Evolutionary conservation across 208 protist species (phyloP).

Genomic region (Leishmania mexicana): DNA sequence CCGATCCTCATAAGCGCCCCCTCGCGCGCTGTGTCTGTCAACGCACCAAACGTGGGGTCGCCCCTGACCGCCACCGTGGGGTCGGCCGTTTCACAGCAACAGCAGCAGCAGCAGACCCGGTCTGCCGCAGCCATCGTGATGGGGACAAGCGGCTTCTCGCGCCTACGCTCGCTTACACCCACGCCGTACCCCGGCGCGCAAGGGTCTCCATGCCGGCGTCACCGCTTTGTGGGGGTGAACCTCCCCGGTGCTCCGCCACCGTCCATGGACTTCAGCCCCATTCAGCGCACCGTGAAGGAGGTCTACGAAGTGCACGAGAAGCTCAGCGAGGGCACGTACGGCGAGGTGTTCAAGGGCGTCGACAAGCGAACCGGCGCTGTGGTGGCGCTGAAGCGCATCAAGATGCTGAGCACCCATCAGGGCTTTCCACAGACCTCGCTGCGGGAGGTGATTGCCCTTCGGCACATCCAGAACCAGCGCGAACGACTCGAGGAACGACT

Average conservation of each 20-base stretch:
- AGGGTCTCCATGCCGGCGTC: conserved; percentile 39
- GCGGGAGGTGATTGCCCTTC: conserved; percentile 83
- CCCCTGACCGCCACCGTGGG: background rate
- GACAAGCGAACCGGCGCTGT: conserved; percentile 46
- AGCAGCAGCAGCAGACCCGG: background rate
- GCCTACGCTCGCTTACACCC: conserved; percentile 44
- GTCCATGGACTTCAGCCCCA: conserved; percentile 44
- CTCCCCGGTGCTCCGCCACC: conserved; percentile 56
- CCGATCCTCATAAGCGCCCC: conserved; percentile 1
- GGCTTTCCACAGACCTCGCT: conserved; percentile 90
- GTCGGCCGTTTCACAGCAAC: background rate
- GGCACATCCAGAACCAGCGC: conserved; percentile 71
- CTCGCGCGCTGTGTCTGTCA: background rate
- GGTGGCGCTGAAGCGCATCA: conserved; percentile 89
- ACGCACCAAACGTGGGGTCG: background rate
- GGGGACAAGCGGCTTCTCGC: conserved; percentile 6
- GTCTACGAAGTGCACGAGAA: conserved; percentile 80
- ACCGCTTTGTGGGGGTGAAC: conserved; percentile 54
- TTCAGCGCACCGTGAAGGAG: conserved; percentile 62
- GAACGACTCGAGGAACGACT: conserved; percentile 30
- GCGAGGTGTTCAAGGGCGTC: conserved; percentile 92
- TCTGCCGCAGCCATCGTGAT: background rate
- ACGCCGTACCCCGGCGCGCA: conserved; percentile 30
- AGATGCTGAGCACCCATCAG: conserved; percentile 76
- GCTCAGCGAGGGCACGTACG: conserved; percentile 97